These are phyloP conservation scores for Nicotiana sylvestris DNA, from an alignment of 257 asterid species.

Conservation along the genomic window DNA sequence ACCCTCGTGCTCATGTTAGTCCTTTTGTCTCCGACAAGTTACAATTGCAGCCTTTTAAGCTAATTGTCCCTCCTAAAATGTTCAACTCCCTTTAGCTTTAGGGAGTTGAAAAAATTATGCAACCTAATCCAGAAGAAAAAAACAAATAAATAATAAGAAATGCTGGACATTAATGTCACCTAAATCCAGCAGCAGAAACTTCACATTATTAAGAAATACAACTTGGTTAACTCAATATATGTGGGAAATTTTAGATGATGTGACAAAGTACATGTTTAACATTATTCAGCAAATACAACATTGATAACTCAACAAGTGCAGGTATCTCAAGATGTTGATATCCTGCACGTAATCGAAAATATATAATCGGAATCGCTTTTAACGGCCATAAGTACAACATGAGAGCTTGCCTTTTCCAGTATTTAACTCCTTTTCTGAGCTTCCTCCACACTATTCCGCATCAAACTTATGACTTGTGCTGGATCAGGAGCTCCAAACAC, in stretches of 20 bases:
- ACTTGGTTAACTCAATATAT: not conserved
- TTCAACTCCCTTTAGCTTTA: too few species aligned
- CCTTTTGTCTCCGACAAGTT: too few species aligned
- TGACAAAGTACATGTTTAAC: not conserved
- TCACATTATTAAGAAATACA: not conserved
- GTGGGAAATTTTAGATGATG: not conserved
- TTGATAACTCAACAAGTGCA: not conserved
- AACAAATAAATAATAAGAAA: too few species aligned
- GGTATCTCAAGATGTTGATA: not conserved
- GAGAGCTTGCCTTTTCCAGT: conserved; percentile 5
- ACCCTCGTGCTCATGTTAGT: too few species aligned
- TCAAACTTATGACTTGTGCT: conserved; percentile 59
- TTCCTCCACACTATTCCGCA: conserved; percentile 49
- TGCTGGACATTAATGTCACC: not conserved
- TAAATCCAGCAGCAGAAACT: not conserved
- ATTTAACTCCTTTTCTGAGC: conserved; percentile 30
- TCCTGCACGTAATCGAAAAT: not conserved
- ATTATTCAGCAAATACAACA: not conserved
- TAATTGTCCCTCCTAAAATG: too few species aligned
- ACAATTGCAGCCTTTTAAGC: too few species aligned
- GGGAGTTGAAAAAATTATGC: too few species aligned
- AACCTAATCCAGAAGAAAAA: too few species aligned
- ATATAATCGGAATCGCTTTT: not conserved
- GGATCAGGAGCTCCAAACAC: conserved; percentile 89
- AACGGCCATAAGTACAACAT: not conserved